A percentile compares a stretch with the other conserved stretches of the same genome.
Evolutionary conservation across 2,329 filamentous ascomycete species (phyloP).

Genomic region (Alternaria ethzedia): DNA sequence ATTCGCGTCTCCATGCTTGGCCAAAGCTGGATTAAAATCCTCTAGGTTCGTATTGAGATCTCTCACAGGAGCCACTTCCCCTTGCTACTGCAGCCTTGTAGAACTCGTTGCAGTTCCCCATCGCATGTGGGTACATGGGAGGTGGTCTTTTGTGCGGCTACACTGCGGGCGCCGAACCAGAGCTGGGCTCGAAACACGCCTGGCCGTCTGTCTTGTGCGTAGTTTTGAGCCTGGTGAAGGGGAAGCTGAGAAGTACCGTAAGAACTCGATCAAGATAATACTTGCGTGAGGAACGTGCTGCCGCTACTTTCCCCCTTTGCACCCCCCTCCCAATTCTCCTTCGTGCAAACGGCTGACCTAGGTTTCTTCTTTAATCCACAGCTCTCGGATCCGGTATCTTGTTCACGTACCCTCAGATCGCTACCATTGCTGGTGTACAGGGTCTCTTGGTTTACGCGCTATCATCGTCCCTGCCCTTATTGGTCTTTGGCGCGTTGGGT

Average conservation of each 20-base stretch:
- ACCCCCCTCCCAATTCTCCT: slow-evolving; percentile 33
- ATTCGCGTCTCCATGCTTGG: slow-evolving; percentile 23
- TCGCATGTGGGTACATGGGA: slow-evolving; percentile 8
- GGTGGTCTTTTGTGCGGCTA: slow-evolving; percentile 58
- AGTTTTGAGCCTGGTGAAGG: slow-evolving; percentile 36
- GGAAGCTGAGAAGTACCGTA: slow-evolving; percentile 95
- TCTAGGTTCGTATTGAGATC: slow-evolving; percentile 52
- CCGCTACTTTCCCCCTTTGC: slow-evolving; percentile 66
- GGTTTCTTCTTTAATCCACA: slow-evolving; percentile 50
- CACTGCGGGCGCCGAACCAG: slow-evolving; percentile 83
- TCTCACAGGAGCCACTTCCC: slow-evolving; percentile 35
- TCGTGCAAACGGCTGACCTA: slow-evolving; percentile 42
- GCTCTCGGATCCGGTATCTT: slow-evolving; percentile 84
- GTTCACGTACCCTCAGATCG: slow-evolving; percentile 81
- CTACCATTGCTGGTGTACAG: slow-evolving; percentile 79
- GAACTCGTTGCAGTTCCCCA: background rate
- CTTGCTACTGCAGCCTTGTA: slow-evolving; percentile 6
- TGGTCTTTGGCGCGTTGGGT: slow-evolving; percentile 76
- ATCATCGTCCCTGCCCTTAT: slow-evolving; percentile 72
- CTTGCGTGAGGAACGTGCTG: slow-evolving; percentile 98
- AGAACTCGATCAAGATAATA: slow-evolving; percentile 99
- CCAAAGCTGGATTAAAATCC: slow-evolving; percentile 21
- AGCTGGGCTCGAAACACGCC: slow-evolving; percentile 8
- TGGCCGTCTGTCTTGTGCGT: slow-evolving; percentile 4
- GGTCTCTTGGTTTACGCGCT: slow-evolving; percentile 79